Base-by-base conservation (phyloP, 2,329 filamentous ascomycete genomes). In the Xylariaceae sp. region DNA sequence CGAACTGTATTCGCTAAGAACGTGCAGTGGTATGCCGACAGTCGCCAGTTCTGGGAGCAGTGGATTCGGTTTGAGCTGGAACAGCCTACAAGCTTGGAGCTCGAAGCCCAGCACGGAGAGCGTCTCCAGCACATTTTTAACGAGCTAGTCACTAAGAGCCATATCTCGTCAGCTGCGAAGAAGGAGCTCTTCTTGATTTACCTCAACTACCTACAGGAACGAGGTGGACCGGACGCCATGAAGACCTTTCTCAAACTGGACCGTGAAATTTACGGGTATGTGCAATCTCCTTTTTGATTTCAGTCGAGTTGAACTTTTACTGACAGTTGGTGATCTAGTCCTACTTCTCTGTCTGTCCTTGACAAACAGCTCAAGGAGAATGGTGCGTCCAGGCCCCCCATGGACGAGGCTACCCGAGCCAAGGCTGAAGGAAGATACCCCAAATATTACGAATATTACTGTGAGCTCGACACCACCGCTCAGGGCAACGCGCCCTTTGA, bases 1-100 rank as follows among this genome's bases (percentile, higher is more conserved):
- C 88, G 94, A 34, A 84, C 88, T 56, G 84, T 96, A 0, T 97
- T 93, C 77, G 77, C 86, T 62, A 88, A 88, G 74, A 93, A 96
- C 67, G 82, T 89, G 58, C 86, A 92, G 71, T 90, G 86, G 80
- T 96, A 95, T 72, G 81, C 87, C 1, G 90, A 94, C 71, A 96
- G 92, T 73, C 84, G 86, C 39, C 80, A 89, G 49, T 97, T 97
- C 79, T 99, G 94, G 93, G 81, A 86, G 66, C 89, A 85, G 69
- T 97, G 92, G 80, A 82, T 97, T 57, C 80, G 88, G 60, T 96
- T 99, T 70, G 94, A 99, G 77, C 79, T 95, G 53, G 86, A 89
- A 58, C 92, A 96, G 73, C 88, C 90, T 9, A 88, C 87, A 1
- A 86, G 78, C 62, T 76, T 80, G 1, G 82, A 86, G 53, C 79